Percentiles rank a stretch among this genome's conserved stretches.
Conservation (phyloP, 257 asterid genomes). For the Solanum commersonii region DNA sequence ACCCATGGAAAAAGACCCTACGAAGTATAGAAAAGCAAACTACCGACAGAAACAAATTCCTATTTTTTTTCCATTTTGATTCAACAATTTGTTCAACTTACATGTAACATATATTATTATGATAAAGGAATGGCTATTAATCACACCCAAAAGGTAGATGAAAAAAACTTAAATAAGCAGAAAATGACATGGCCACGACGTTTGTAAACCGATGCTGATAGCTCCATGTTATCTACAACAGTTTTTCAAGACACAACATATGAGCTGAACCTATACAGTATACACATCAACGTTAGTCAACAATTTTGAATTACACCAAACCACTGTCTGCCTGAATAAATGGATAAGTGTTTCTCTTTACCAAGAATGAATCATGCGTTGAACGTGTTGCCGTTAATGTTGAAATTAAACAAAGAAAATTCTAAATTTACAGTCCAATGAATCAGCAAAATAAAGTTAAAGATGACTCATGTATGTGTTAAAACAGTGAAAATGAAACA, state of each 20-base stretch:
- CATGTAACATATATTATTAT: neutral
- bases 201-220: neutral
- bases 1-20: neutral
- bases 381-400: constrained; percentile 1
- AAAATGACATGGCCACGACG: neutral
- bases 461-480: neutral
- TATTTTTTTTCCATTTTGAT: neutral
- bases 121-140: neutral
- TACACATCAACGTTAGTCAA: neutral
- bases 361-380: neutral
- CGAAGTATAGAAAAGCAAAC: neutral
- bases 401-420: constrained; percentile 2
- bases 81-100: neutral
- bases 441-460: neutral
- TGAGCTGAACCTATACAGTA: neutral
- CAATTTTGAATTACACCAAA: neutral
- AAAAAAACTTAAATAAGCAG: neutral
- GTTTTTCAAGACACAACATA: neutral
- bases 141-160: neutral
- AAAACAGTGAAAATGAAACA: neutral
- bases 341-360: neutral
- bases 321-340: neutral
- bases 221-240: neutral
- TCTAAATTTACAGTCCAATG: neutral
- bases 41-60: neutral